Conservation (phyloP, 331 rosid genomes). For the Dryas integrifolia region DNA sequence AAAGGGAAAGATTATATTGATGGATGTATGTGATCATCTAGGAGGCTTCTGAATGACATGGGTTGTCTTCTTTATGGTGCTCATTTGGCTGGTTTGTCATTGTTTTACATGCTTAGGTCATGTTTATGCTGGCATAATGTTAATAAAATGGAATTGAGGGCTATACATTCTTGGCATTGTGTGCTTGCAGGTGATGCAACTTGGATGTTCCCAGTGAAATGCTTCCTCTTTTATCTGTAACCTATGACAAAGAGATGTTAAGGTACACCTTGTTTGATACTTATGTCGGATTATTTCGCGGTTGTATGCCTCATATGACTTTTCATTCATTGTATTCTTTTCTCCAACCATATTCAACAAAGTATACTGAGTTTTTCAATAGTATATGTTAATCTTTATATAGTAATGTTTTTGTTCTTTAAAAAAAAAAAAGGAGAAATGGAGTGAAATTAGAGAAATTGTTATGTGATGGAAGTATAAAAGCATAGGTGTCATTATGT, state of each 20-base stretch:
- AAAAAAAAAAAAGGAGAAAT: too few relatives aligned
- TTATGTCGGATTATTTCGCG: background rate
- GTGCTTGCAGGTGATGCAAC: slow-evolving; percentile 11
- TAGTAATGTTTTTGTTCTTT: background rate
- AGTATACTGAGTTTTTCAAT: slow-evolving; percentile 1
- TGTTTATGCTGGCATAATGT: background rate
- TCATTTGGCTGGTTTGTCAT: background rate
- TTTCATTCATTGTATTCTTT: slow-evolving; percentile 14
- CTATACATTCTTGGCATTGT: background rate
- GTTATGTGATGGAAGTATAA: too few relatives aligned
- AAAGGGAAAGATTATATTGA: too few relatives aligned
- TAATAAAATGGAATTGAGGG: background rate
- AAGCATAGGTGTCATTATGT: too few relatives aligned
- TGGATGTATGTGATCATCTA: background rate
- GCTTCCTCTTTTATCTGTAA: slow-evolving; percentile 12
- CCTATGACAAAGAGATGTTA: background rate
- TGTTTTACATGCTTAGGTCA: slow-evolving; percentile 2
- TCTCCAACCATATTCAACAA: background rate
- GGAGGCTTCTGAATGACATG: background rate
- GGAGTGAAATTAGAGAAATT: too few relatives aligned
- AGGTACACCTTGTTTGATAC: slow-evolving; percentile 20
- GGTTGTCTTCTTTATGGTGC: background rate
- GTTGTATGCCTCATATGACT: background rate
- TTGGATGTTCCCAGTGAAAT: background rate
- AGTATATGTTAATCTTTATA: background rate